Base-by-base conservation (phyloP, 805 yeast species). In the Yamadazyma scolyti region DNA sequence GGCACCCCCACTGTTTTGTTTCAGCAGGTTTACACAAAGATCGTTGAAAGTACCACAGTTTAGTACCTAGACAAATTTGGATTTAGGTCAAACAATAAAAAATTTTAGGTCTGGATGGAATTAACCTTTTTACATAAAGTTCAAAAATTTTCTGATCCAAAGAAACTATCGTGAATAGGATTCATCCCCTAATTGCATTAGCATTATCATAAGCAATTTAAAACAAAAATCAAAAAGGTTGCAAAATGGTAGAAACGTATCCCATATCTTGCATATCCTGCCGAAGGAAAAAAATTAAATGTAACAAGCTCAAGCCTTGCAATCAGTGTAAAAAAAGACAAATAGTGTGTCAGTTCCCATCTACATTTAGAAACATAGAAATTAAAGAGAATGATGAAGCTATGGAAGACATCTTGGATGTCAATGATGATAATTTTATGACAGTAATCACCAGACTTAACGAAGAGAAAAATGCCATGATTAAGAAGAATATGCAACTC, bases 351-450 rank as follows among this genome's bases (percentile, higher is more conserved):
- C 61, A 58, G 25, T 70, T 66, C 40, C 76, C 76, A 1, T 50
- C 65, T 3, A 70, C 68, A 11, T 70, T 70, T 37, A 47, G 76
- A 32, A 68, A 71, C 21, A 68, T 67, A 21, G 56, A 53, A 34
- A 54, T 56, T 27, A 27, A 48, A 43, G 25, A 49, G 11, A 20
- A 34, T 19, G 30, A 26, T 11, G 29, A 33, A 10, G 7, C 16
- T 9, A 17, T 25, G 12, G 36, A 33, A n/a, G 31, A 29, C 6
- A 20, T 26, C 20, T 15, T 14, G 9, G 20, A 17, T 11, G 9
- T 20, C 19, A 22, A 24, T n/a, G 30, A 23, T 12, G 30, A 27
- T 6, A 23, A 14, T 20, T 14, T 16, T 9, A 9, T 16, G 5
- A 19, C 22, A 7, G 8, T 27, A 21, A 22, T 54, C 5, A 44